These are phyloP conservation scores for Pythium grandisporangium DNA, from an alignment of 352 stramenopile species.

Conservation along the genomic window DNA sequence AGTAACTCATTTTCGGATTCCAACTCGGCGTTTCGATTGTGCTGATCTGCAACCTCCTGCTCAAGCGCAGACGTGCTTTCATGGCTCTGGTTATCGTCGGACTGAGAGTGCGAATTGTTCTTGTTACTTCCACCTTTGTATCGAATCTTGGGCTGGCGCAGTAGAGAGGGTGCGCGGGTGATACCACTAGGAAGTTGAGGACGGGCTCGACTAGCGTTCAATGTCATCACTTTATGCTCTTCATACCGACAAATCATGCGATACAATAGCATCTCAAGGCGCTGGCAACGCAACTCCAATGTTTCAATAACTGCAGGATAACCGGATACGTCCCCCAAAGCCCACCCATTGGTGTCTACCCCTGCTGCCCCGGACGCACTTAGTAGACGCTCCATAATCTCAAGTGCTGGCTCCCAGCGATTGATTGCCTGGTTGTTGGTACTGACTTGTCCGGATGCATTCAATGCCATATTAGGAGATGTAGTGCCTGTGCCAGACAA, in stretches of 20 bases:
- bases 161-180: conserved; percentile 13
- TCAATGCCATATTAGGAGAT: not conserved
- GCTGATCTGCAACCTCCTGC: conserved; percentile 34
- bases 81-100: conserved; percentile 14
- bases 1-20: conserved; percentile 65
- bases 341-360: conserved; percentile 23
- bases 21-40: conserved; percentile 29
- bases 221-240: conserved; percentile 69
- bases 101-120: conserved; percentile 15
- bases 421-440: conserved; percentile 20
- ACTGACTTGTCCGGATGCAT: not conserved
- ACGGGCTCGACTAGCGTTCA: conserved; percentile 27
- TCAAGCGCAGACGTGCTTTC: conserved; percentile 24
- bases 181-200: not conserved
- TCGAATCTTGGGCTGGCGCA: conserved; percentile 38
- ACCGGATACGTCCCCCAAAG: too few relatives aligned
- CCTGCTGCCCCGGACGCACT: conserved; percentile 40
- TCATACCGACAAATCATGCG: conserved; percentile 82
- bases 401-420: conserved; percentile 66
- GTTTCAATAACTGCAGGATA: conserved; percentile 26
- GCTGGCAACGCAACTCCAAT: conserved; percentile 47
- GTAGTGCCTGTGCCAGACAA: not conserved
- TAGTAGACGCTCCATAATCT: conserved; percentile 74
- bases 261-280: conserved; percentile 77
- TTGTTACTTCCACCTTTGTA: conserved; percentile 25